Evolutionary conservation across 495 filamentous ascomycete species (phyloP).

Genomic region (Penicillium arizonense): DNA sequence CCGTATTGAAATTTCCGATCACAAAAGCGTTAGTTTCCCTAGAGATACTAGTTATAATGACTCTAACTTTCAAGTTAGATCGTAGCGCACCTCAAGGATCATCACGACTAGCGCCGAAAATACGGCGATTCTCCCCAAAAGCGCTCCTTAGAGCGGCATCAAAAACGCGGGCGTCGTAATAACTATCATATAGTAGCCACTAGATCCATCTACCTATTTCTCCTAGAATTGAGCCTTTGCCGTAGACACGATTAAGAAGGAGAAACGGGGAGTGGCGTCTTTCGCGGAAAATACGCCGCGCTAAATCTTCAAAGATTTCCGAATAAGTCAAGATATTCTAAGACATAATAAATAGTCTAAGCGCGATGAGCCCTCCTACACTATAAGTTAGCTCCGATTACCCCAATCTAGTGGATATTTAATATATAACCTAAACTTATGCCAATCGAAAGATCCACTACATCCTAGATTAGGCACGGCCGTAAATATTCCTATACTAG

Average conservation of each 20-base stretch:
- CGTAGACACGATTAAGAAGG: slow-evolving; percentile 7
- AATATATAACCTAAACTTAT: slow-evolving; percentile 32
- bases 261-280: slow-evolving; percentile 6
- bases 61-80: slow-evolving; percentile 15
- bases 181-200: slow-evolving; percentile 27
- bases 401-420: not conserved
- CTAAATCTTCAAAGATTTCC: slow-evolving; percentile 23
- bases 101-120: slow-evolving; percentile 19
- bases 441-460: slow-evolving; percentile 32
- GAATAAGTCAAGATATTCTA: slow-evolving; percentile 22
- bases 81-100: not conserved
- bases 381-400: not conserved
- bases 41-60: slow-evolving; percentile 22
- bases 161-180: slow-evolving; percentile 25
- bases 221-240: slow-evolving; percentile 12
- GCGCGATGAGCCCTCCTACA: slow-evolving; percentile 28
- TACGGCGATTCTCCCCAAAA: slow-evolving; percentile 19
- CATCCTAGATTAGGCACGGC: slow-evolving; percentile 21
- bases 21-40: slow-evolving; percentile 21
- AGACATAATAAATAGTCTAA: slow-evolving; percentile 23
- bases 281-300: slow-evolving; percentile 23
- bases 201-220: slow-evolving; percentile 16
- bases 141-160: slow-evolving; percentile 22
- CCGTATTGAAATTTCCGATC: slow-evolving; percentile 26
- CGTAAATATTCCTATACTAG: slow-evolving; percentile 29